Evolutionary conservation across 2,329 filamentous ascomycete species (phyloP), one percentile per base, ranked within the genome.

Genomic region (Parafenestella ontariensis): DNA sequence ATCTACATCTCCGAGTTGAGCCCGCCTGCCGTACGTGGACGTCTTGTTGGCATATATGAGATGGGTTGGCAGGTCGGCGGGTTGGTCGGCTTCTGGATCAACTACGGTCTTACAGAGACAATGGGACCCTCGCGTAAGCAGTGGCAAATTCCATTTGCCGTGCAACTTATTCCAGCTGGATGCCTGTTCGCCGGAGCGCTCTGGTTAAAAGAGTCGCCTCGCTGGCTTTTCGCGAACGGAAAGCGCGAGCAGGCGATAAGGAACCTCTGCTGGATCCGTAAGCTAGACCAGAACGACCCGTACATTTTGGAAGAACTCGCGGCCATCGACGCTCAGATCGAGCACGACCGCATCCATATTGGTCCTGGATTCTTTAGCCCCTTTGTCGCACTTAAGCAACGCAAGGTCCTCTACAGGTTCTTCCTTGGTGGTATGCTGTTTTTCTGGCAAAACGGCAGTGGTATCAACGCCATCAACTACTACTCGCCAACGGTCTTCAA

Each of bases 381-480:
- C 1, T 73, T 72, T 49, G 64, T 51, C 44, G 68, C 67, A 28
- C 61, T 66, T 49, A 73, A 69, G 51, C 56, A 71, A 61, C 79
- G 77, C 53, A 83, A 83, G 67, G 83, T 90, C 23, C 85, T 85
- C 61, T 91, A 86, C 80, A 85, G 90, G 37, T 87, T 94, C 76
- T 84, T 91, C 71, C 81, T 93, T 10, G 90, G 90, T 42, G 84
- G 84, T 50, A 84, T 90, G 66, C 81, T 94, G 18, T 93, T 93
- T 80, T 78, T 93, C 48, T 92, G 87, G 82, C 90, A 94, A 75
- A 94, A 94, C 65, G 87, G 87, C 45, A 82, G 79, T 3, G 89
- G 89, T 2, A 92, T 92, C 78, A 92, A 92, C 63, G 89, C 89
- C 18, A 69, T 87, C 50, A 87, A 90, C 77, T 92, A 91, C 78